Conservation (phyloP, 139 green algal genomes). For the Limnomonas spitsbergensis region DNA sequence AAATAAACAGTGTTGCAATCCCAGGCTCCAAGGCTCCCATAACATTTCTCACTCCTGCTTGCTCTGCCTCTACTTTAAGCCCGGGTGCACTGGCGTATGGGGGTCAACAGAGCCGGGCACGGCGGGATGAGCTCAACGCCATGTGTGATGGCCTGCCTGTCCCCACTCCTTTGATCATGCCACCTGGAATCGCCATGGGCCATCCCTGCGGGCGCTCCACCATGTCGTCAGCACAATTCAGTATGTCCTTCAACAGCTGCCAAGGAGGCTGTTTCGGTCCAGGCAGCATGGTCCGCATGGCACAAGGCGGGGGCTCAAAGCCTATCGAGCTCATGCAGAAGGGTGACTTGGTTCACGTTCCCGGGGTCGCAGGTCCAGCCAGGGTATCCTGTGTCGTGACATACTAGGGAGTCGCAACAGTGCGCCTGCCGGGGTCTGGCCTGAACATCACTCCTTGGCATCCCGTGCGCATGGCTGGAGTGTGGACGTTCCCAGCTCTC, state of each 20-base stretch:
- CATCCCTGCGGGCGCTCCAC: background rate
- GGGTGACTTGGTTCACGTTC: background rate
- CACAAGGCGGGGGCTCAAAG: background rate
- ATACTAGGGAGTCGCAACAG: background rate
- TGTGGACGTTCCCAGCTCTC: background rate
- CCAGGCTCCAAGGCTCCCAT: too few species aligned
- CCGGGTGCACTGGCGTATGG: constrained; percentile 7
- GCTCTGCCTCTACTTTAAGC: too few species aligned
- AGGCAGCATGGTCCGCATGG: background rate
- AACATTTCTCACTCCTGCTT: too few species aligned
- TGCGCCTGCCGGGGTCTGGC: background rate
- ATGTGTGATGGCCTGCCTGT: constrained; percentile 13
- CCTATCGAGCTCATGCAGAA: background rate
- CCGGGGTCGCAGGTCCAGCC: background rate
- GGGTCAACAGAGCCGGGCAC: background rate
- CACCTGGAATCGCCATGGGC: background rate
- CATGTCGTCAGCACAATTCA: background rate
- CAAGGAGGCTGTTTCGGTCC: constrained; percentile 4
- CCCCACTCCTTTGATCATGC: constrained; percentile 5
- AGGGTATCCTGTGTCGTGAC: background rate
- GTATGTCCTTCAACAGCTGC: constrained; percentile 1
- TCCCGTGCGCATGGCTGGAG: background rate
- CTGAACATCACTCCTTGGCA: constrained; percentile 13
- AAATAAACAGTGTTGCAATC: too few species aligned
- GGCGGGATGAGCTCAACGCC: constrained; percentile 6